Base-by-base conservation (phyloP, 192 early-diverging fungal species). In the Podila epigama region DNA sequence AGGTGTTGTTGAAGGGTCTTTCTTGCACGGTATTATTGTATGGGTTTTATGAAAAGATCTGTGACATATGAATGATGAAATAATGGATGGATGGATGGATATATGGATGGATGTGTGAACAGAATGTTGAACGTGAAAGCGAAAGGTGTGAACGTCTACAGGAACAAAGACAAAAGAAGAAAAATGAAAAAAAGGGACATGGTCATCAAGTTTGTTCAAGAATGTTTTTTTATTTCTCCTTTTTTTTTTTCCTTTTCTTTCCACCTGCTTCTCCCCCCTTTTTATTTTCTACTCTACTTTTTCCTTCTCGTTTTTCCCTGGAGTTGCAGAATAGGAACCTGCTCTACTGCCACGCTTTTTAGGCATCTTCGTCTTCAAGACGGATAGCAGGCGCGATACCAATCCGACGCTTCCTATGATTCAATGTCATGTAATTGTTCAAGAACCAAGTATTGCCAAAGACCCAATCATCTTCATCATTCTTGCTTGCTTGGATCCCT, bases 391-490 rank as follows among this genome's bases (percentile, higher is more conserved):
- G 33, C 2, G 60, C 69, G 22, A 70, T 63, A 5, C 69, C 69
- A 3, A 70, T 41, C 42, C 48, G 52, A 22, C 69, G 55, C 12
- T 63, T 16, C 32, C n/a, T 31, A 50, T 71, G 60, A 22, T 71
- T 59, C 55, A 71, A 37, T 10, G 62, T 59, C 55, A 71, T 58
- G 48, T 71, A 71, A 20, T 71, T 71, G 48, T 58, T 51, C 37
- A 64, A 7, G 35, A 73, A 73, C 57, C 62, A 66, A 20, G 55
- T 29, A 16, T 65, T 73, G 10, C 58, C 70, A 32, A 73, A 50
- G 10, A 66, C 62, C 58, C 64, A 66, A 29, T 61, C 71, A 42
- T 75, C 71, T 13, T 75, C 71, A 31, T 75, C 42, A 28, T 37
- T 65, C 42, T 60, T 48, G 50, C 53, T 72, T 15, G 58, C 56